These are phyloP conservation scores for Linnemannia elongata DNA, from an alignment of 192 early-diverging fungal genomes.

Conservation along the genomic window DNA sequence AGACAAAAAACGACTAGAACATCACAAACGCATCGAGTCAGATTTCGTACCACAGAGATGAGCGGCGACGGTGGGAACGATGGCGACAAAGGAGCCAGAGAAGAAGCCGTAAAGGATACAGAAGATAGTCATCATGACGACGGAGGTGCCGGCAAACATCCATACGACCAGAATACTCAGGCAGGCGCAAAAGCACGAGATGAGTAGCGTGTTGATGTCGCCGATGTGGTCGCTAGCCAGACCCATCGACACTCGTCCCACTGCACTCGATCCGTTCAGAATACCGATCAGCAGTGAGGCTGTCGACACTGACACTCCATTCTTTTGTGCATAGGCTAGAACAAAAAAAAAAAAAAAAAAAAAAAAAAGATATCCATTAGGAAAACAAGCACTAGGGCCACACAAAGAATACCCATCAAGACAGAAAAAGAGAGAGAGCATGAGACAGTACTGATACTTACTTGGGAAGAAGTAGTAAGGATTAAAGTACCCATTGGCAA, in stretches of 20 bases:
- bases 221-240: conserved; percentile 65
- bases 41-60: conserved; percentile 55
- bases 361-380: conserved; percentile 27
- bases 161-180: conserved; percentile 65
- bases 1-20: background rate
- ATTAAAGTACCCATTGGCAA: conserved; percentile 67
- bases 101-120: conserved; percentile 68
- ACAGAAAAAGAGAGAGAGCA: background rate
- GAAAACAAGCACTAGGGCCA: background rate
- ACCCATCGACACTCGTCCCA: conserved; percentile 69
- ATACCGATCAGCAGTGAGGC: conserved; percentile 67
- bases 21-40: background rate
- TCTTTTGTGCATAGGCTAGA: conserved; percentile 38
- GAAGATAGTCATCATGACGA: conserved; percentile 54
- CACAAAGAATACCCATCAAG: background rate
- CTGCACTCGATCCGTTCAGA: conserved; percentile 67
- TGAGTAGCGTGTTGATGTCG: conserved; percentile 69
- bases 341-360: conserved; percentile 4
- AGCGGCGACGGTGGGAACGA: conserved; percentile 68
- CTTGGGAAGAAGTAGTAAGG: conserved; percentile 69
- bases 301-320: conserved; percentile 18
- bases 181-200: conserved; percentile 59
- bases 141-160: conserved; percentile 63
- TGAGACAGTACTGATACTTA: no score
- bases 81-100: conserved; percentile 67